Evolutionary conservation across 139 green algal species (phyloP).

Genomic region (Haematococcus lacustris): DNA sequence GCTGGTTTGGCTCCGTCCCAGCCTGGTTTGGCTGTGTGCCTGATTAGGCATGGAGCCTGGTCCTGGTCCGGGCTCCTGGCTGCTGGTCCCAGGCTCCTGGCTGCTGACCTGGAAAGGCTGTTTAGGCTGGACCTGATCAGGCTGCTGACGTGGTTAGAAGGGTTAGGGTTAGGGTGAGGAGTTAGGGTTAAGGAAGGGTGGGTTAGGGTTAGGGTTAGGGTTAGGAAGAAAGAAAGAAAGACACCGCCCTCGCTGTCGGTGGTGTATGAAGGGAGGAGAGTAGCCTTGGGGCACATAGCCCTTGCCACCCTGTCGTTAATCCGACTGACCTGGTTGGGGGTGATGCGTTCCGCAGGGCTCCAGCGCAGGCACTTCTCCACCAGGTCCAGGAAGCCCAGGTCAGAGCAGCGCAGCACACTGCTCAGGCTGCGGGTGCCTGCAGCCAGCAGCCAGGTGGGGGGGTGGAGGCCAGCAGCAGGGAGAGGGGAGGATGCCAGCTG

Average conservation of each 20-base stretch:
- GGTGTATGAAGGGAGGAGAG: neutral
- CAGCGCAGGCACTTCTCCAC: slow-evolving; percentile 60
- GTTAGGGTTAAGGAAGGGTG: neutral
- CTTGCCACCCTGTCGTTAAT: too few species aligned
- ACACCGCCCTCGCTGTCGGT: neutral
- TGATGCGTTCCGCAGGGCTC: slow-evolving; percentile 59
- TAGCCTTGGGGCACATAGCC: slow-evolving; percentile 14
- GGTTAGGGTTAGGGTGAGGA: too few species aligned
- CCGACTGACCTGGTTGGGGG: slow-evolving; percentile 64
- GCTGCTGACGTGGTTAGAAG: neutral
- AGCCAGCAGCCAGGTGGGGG: neutral
- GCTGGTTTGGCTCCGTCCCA: neutral
- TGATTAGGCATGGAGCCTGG: neutral
- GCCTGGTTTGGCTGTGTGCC: neutral
- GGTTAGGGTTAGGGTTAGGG: too few species aligned
- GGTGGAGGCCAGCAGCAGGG: too few species aligned
- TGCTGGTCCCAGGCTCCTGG: neutral
- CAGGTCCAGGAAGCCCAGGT: slow-evolving; percentile 56
- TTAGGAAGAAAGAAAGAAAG: neutral
- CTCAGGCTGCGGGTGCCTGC: neutral
- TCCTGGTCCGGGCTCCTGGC: too few species aligned
- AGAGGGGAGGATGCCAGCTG: neutral
- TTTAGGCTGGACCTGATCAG: neutral
- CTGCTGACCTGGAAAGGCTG: neutral
- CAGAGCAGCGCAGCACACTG: slow-evolving; percentile 37